Percentiles rank a stretch among this genome's conserved stretches.
Conservation (phyloP, 2,329 filamentous ascomycete species). For the Phyllosticta citriasiana region DNA sequence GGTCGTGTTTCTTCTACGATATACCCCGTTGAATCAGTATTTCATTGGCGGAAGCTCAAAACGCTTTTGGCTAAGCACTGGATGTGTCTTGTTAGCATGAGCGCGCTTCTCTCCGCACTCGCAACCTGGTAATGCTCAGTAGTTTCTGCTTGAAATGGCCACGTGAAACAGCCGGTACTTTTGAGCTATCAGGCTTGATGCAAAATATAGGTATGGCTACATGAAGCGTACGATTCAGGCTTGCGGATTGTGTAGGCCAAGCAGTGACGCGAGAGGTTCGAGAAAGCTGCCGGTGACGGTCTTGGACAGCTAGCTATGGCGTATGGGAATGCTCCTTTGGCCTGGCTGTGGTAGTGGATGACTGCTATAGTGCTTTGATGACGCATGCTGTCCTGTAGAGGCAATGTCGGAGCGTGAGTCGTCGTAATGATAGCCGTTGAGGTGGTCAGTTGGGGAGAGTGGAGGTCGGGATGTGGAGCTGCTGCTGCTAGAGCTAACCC, state of each 20-base stretch:
- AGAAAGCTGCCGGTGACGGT: no score
- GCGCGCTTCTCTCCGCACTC: neutral
- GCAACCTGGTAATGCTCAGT: neutral
- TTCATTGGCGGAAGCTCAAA: neutral
- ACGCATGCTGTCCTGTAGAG: neutral
- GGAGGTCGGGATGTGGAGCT: neutral
- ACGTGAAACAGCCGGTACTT: neutral
- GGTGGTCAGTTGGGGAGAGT: neutral
- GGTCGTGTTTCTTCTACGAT: neutral
- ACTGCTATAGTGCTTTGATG: no score
- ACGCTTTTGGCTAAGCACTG: neutral
- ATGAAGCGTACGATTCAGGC: neutral
- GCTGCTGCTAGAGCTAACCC: neutral
- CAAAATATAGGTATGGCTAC: neutral
- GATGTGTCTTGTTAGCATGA: neutral
- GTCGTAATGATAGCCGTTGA: neutral
- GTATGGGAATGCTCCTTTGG: no score
- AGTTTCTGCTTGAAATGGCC: neutral
- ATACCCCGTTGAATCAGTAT: neutral
- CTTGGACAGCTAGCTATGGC: no score
- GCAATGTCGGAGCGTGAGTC: neutral
- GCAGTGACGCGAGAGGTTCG: no score
- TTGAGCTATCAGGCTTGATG: neutral
- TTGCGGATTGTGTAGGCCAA: neutral
- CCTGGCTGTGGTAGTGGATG: no score